A percentile compares a stretch with the other conserved stretches of the same genome.
phyloP scores from a whole-genome alignment of 129 eudicot species.

The Flaveria bidentis region DNA sequence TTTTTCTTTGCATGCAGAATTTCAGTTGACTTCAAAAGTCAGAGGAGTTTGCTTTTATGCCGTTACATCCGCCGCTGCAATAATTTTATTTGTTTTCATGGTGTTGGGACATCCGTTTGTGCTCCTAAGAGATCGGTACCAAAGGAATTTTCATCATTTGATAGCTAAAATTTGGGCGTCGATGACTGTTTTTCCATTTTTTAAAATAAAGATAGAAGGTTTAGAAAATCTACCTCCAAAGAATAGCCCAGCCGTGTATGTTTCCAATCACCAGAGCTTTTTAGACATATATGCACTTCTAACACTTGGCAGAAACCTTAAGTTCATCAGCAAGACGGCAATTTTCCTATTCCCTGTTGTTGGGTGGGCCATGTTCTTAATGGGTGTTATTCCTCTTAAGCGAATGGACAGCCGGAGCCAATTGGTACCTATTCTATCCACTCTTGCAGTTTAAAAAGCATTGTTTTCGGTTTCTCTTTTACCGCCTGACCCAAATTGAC shows the following conservation, averaged over 20 bases:
- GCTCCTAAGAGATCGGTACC: constrained; percentile 64
- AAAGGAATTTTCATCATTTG: constrained; percentile 62
- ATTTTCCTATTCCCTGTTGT: constrained; percentile 74
- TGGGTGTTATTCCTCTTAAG: constrained; percentile 84
- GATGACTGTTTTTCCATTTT: constrained; percentile 59
- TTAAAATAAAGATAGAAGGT: constrained; percentile 66
- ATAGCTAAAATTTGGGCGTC: constrained; percentile 79
- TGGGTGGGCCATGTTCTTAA: constrained; percentile 95
- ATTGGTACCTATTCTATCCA: constrained; percentile 47
- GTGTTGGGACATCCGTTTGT: constrained; percentile 84
- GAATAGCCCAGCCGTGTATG: constrained; percentile 81
- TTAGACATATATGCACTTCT: constrained; percentile 83
- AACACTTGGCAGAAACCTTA: constrained; percentile 82
- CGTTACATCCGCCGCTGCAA: constrained; percentile 66
- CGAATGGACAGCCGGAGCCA: constrained; percentile 96
- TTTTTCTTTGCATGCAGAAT: constrained; percentile 48
- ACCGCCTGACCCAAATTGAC: no score
- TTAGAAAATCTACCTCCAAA: constrained; percentile 67
- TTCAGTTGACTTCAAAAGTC: constrained; percentile 53
- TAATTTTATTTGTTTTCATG: constrained; percentile 67
- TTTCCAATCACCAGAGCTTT: constrained; percentile 95
- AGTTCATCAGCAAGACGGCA: constrained; percentile 89
- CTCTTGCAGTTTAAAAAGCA: background rate
- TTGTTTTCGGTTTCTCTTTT: background rate
- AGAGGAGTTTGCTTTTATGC: constrained; percentile 79